Evolutionary conservation across 495 filamentous ascomycete genomes (phyloP).

Genomic region (Parmelia sp.): DNA sequence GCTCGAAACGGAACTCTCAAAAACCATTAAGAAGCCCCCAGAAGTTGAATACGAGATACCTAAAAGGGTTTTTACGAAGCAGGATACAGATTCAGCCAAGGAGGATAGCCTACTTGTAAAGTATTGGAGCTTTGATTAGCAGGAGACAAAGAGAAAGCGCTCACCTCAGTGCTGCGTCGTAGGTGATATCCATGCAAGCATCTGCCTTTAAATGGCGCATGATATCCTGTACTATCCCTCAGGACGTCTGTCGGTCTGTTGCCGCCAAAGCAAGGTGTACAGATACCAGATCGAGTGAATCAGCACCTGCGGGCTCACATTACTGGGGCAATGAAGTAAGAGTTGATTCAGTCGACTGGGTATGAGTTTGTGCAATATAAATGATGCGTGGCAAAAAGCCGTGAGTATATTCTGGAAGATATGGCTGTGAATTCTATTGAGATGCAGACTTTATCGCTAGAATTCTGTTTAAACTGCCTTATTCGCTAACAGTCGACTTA

Average conservation of each 20-base stretch:
- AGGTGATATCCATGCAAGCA: neutral
- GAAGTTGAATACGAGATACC: conserved; percentile 93
- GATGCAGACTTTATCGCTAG: no score
- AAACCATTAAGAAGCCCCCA: conserved; percentile 74
- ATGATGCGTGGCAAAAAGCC: neutral
- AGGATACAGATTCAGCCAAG: conserved; percentile 38
- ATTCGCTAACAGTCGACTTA: no score
- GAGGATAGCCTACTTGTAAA: conserved; percentile 46
- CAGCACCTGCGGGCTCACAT: neutral
- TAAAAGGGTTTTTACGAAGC: conserved; percentile 69
- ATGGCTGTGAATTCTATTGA: no score
- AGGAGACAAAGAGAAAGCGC: neutral
- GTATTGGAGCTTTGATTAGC: conserved; percentile 48
- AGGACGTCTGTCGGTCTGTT: neutral
- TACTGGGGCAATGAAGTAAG: neutral
- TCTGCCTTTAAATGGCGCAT: neutral
- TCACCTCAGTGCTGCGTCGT: neutral
- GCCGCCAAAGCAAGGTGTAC: neutral
- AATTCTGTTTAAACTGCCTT: neutral
- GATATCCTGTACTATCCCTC: neutral
- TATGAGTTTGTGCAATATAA: neutral
- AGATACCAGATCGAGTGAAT: neutral
- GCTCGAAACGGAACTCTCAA: conserved; percentile 72
- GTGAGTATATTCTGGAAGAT: neutral
- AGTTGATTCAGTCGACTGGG: neutral